Percentiles rank a stretch among this genome's conserved stretches.
phyloP scores from a whole-genome alignment of 2,329 filamentous ascomycete species.

The Xylariaceae sp. region DNA sequence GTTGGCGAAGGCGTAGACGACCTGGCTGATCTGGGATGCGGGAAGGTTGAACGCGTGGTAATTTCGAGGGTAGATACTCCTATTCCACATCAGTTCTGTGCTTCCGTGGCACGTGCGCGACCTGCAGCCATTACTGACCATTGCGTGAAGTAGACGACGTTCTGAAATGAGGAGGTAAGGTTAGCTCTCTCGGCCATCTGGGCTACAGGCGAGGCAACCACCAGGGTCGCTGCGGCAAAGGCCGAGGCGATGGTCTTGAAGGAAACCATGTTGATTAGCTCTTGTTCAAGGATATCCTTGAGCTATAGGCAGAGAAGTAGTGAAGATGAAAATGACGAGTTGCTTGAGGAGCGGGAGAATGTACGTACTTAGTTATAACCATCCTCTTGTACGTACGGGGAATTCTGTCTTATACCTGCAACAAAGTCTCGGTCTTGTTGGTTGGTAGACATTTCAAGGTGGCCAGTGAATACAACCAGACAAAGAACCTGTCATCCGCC shows the following conservation, averaged over 20 bases:
- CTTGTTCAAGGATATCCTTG: conserved; percentile 1
- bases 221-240: conserved; percentile 24
- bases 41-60: conserved; percentile 68
- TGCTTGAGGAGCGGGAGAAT: conserved; percentile 5
- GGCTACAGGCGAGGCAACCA: conserved; percentile 19
- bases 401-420: conserved; percentile 9
- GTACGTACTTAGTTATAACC: conserved; percentile 15
- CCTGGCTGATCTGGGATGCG: conserved; percentile 64
- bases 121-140: conserved; percentile 39
- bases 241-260: conserved; percentile 21
- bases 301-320: conserved; percentile 6
- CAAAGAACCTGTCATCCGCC: not conserved
- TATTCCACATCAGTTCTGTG: conserved; percentile 20
- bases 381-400: conserved; percentile 1
- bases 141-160: conserved; percentile 45
- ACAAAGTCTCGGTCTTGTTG: too few species aligned
- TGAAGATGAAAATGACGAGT: conserved; percentile 3
- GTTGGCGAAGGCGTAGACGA: conserved; percentile 80
- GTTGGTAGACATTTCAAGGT: too few species aligned
- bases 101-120: not conserved
- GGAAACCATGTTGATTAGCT: conserved; percentile 23
- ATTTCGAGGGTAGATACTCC: conserved; percentile 69
- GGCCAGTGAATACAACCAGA: conserved; percentile 2
- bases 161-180: conserved; percentile 38
- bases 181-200: conserved; percentile 20